Percentiles rank a stretch among this genome's conserved stretches.
Conservation (phyloP, 2,329 filamentous ascomycete genomes). For the Paraphoma chrysanthemicola region DNA sequence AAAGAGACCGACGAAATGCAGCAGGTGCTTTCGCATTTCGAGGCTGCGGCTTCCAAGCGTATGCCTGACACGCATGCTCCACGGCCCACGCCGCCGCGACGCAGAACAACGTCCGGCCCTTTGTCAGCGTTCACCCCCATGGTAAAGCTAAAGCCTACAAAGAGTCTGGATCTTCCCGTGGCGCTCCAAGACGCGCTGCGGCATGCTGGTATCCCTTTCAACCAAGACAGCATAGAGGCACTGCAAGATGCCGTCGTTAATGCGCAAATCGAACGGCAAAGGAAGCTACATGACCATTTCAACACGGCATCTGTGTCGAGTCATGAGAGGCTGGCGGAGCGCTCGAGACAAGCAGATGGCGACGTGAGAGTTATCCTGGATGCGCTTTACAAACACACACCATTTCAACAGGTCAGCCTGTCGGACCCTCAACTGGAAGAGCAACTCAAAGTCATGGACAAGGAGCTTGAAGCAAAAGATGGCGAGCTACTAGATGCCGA, state of each 20-base stretch:
- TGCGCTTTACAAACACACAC: conserved; percentile 48
- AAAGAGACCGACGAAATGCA: conserved; percentile 37
- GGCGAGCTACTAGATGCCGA: conserved; percentile 48
- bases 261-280: conserved; percentile 39
- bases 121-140: conserved; percentile 36
- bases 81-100: conserved; percentile 20
- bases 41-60: conserved; percentile 30
- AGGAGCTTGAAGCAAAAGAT: conserved; percentile 46
- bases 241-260: conserved; percentile 37
- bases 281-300: conserved; percentile 45
- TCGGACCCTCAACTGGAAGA: conserved; percentile 33
- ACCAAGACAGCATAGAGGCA: conserved; percentile 32
- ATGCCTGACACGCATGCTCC: conserved; percentile 25
- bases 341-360: conserved; percentile 44
- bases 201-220: conserved; percentile 39
- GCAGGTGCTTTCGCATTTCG: conserved; percentile 40
- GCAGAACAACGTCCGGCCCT: conserved; percentile 30
- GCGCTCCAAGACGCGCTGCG: conserved; percentile 45
- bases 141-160: conserved; percentile 36
- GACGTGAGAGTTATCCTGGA: conserved; percentile 47
- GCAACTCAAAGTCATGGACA: conserved; percentile 46
- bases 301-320: conserved; percentile 39
- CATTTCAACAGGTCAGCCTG: conserved; percentile 37
- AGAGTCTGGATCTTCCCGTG: conserved; percentile 37
- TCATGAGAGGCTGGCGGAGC: conserved; percentile 44